Evolutionary conservation across 441 rosid genomes (phyloP).

Genomic region (Populus hybrid): DNA sequence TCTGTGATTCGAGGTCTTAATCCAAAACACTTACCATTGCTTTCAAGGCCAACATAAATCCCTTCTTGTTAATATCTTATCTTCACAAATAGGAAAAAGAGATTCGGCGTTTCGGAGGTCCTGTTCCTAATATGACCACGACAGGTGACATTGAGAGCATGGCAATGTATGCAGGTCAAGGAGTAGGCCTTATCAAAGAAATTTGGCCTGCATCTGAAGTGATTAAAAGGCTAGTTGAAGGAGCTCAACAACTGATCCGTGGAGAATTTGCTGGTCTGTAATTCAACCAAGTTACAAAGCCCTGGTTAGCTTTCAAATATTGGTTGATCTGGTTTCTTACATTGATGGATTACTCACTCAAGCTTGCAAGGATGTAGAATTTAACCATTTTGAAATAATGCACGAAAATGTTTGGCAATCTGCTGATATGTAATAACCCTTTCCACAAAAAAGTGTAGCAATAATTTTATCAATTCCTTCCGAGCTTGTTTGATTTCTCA

Average conservation of each 20-base stretch:
- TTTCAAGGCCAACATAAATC: neutral
- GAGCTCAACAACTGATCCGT: constrained; percentile 53
- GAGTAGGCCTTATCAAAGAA: constrained; percentile 57
- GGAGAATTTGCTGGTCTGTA: constrained; percentile 13
- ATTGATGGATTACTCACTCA: neutral
- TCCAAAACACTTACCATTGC: neutral
- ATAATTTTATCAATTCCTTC: neutral
- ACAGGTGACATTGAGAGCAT: constrained; percentile 83
- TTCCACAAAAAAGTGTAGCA: neutral
- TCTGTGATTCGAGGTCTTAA: neutral
- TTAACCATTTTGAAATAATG: neutral
- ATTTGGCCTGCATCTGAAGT: constrained; percentile 64
- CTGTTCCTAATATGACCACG: constrained; percentile 64
- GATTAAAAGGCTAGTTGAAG: constrained; percentile 56
- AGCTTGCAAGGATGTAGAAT: neutral
- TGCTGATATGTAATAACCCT: neutral
- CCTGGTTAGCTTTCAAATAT: neutral
- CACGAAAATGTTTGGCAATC: neutral
- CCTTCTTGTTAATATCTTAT: neutral
- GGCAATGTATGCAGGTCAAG: constrained; percentile 88
- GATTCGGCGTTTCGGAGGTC: constrained; percentile 56
- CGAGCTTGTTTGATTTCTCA: neutral
- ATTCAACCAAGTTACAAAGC: neutral
- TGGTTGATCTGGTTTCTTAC: neutral
- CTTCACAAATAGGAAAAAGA: constrained; percentile 58